These are phyloP conservation scores for Paspalum notatum DNA, from an alignment of 176 grass and related monocot species.

Conservation along the genomic window DNA sequence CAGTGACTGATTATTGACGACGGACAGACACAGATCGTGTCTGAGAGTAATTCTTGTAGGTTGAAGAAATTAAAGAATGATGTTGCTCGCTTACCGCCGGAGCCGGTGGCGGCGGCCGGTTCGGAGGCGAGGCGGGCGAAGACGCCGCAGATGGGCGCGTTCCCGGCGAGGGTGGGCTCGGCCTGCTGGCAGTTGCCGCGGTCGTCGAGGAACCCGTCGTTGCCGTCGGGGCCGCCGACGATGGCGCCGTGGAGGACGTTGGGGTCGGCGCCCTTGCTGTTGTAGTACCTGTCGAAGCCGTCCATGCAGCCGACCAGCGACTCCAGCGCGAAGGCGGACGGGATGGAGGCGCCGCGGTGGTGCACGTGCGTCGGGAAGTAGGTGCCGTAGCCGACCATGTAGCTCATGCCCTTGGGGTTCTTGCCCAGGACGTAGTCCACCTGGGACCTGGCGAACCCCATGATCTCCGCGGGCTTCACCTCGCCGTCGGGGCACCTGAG, in stretches of 20 bases:
- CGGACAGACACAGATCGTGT: too few relatives aligned
- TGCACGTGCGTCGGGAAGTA: slow-evolving; percentile 71
- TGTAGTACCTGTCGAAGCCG: slow-evolving; percentile 85
- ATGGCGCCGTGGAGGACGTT: slow-evolving; percentile 80
- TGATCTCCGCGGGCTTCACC: slow-evolving; percentile 54
- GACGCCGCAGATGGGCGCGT: slow-evolving; percentile 73
- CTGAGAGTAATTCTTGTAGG: too few relatives aligned
- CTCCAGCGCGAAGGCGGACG: slow-evolving; percentile 48
- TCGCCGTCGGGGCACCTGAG: slow-evolving; percentile 76
- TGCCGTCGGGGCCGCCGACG: slow-evolving; percentile 71
- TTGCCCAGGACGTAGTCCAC: slow-evolving; percentile 85
- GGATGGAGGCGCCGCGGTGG: slow-evolving; percentile 92
- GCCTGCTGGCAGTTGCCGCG: slow-evolving; percentile 73
- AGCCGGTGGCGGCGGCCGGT: background rate
- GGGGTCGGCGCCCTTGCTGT: slow-evolving; percentile 58
- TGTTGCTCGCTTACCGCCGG: background rate
- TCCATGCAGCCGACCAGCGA: slow-evolving; percentile 61
- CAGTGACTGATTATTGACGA: slow-evolving; percentile 2
- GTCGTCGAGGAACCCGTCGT: slow-evolving; percentile 75
- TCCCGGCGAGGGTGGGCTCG: slow-evolving; percentile 67
- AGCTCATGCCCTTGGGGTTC: slow-evolving; percentile 84
- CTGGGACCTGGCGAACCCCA: slow-evolving; percentile 69
- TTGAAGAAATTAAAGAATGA: too few relatives aligned
- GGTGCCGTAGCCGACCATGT: slow-evolving; percentile 74
- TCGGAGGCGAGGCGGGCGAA: slow-evolving; percentile 58